phyloP scores from a whole-genome alignment of 2,329 filamentous ascomycete genomes.

The Aulographum hederae region DNA sequence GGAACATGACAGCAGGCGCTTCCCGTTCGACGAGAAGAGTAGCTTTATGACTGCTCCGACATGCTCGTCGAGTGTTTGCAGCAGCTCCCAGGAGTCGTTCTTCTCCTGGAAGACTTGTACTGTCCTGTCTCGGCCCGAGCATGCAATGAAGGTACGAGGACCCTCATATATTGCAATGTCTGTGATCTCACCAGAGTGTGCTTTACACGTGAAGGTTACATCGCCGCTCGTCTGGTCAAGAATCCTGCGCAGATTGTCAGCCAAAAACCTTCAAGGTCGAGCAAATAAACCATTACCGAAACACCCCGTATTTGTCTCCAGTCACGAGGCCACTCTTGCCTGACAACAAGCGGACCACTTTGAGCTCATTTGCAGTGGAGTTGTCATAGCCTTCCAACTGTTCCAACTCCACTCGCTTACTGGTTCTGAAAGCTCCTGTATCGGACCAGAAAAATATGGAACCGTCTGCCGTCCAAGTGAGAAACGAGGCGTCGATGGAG shows the following conservation, averaged over 20 bases:
- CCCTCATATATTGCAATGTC: constrained; percentile 57
- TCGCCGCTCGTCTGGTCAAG: constrained; percentile 43
- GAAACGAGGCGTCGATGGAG: constrained; percentile 49
- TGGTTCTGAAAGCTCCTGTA: constrained; percentile 48
- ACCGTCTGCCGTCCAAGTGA: constrained; percentile 76
- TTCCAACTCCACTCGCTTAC: constrained; percentile 52
- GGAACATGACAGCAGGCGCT: constrained; percentile 66
- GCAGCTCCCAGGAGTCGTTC: constrained; percentile 46
- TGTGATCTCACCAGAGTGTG: constrained; percentile 71
- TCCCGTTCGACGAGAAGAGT: constrained; percentile 53
- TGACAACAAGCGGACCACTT: constrained; percentile 37
- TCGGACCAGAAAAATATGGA: constrained; percentile 67
- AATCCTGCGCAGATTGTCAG: constrained; percentile 35
- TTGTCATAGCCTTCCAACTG: constrained; percentile 29
- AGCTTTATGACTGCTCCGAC: constrained; percentile 67
- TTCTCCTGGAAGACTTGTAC: constrained; percentile 65
- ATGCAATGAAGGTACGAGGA: constrained; percentile 51
- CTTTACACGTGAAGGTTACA: constrained; percentile 56
- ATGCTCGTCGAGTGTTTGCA: constrained; percentile 88
- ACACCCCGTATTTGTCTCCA: constrained; percentile 71
- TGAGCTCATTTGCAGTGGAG: constrained; percentile 36
- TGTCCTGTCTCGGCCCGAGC: constrained; percentile 76
- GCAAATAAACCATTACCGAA: constrained; percentile 29
- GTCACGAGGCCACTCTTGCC: constrained; percentile 53
- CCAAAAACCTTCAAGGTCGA: no score